These are phyloP conservation scores for Fusarium pseudoanthophilum DNA, from an alignment of 2,329 filamentous ascomycete genomes.

Conservation along the genomic window DNA sequence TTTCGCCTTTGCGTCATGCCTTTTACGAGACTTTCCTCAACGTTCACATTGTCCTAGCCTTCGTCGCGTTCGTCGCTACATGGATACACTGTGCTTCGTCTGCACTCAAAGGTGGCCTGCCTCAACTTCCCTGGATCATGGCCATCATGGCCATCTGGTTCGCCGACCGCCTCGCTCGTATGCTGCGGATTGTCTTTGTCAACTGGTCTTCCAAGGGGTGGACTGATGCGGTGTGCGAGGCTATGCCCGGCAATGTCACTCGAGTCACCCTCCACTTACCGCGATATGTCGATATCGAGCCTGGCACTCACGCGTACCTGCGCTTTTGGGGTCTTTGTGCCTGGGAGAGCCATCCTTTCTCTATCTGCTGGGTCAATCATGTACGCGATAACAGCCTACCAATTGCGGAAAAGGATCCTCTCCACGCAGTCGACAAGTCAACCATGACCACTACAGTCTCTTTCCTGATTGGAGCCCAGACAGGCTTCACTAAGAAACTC, in stretches of 20 bases:
- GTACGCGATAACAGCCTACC: conserved; percentile 54
- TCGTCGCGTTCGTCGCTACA: conserved; percentile 74
- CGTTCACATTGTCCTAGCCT: conserved; percentile 80
- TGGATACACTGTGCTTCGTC: conserved; percentile 82
- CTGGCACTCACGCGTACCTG: conserved; percentile 80
- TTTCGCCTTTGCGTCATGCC: conserved; percentile 86
- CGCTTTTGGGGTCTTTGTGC: conserved; percentile 73
- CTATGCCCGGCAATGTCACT: conserved; percentile 75
- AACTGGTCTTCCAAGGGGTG: conserved; percentile 70
- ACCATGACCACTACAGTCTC: conserved; percentile 70
- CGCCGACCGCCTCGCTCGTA: conserved; percentile 72
- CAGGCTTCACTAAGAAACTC: conserved; percentile 86
- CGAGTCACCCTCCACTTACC: conserved; percentile 77
- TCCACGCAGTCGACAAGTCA: conserved; percentile 54
- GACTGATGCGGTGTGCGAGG: conserved; percentile 73
- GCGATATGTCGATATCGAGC: conserved; percentile 71
- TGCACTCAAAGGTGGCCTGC: conserved; percentile 70
- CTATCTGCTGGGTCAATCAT: conserved; percentile 78
- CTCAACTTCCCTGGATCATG: conserved; percentile 79
- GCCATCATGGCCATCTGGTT: conserved; percentile 82
- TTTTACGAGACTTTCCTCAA: conserved; percentile 98
- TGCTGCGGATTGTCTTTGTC: conserved; percentile 71
- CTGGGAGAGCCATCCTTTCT: conserved; percentile 84
- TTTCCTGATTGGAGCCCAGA: conserved; percentile 87
- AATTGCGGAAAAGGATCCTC: conserved; percentile 54